These are phyloP conservation scores for Cicer cuneatum DNA, from an alignment of 306 rosid species.

Conservation along the genomic window DNA sequence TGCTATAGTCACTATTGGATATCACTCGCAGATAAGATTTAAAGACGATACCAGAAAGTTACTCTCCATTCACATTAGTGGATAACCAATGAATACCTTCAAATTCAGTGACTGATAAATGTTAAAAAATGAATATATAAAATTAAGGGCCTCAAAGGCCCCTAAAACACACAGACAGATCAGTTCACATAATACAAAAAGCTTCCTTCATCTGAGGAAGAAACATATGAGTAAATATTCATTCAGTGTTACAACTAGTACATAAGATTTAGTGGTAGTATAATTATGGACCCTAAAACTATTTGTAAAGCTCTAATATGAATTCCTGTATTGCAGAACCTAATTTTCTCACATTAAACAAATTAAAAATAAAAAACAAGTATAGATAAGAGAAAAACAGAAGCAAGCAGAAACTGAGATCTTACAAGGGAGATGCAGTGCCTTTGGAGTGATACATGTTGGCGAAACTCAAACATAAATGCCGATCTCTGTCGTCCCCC, in stretches of 20 bases:
- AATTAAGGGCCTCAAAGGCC: conserved; percentile 13
- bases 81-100: conserved; percentile 20
- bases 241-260: conserved; percentile 46
- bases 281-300: conserved; percentile 38
- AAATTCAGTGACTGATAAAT: conserved; percentile 12
- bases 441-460: conserved; percentile 61
- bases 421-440: conserved; percentile 47
- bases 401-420: conserved; percentile 33
- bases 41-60: conserved; percentile 11
- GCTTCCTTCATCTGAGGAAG: conserved; percentile 22
- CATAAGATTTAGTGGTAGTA: conserved; percentile 12
- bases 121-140: conserved; percentile 12
- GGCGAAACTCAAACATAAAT: conserved; percentile 78
- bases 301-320: conserved; percentile 37
- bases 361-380: conserved; percentile 30
- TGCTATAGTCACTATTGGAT: too few relatives aligned
- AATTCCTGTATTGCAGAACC: conserved; percentile 39
- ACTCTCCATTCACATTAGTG: neutral
- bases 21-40: neutral
- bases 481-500: conserved; percentile 89
- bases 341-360: conserved; percentile 39
- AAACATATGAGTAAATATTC: conserved; percentile 32
- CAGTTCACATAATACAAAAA: conserved; percentile 30
- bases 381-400: neutral
- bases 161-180: neutral